Percentiles rank a stretch among this genome's conserved stretches.
These are phyloP conservation scores for Boletales sp. DNA, from an alignment of 768 basidiomycete genomes.

Conservation along the genomic window DNA sequence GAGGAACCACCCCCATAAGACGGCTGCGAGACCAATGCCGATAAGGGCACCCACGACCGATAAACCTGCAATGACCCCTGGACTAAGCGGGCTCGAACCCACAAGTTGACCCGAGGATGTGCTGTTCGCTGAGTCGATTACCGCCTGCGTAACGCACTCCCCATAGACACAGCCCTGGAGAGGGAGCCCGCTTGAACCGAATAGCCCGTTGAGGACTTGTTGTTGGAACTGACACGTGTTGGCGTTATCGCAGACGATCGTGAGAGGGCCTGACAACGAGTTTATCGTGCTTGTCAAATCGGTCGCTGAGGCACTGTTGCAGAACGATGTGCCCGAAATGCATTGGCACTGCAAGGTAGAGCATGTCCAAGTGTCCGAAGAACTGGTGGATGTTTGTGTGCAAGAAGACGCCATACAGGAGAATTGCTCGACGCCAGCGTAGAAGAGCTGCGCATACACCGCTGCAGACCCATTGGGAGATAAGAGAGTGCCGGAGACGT, in stretches of 20 bases:
- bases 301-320: slow-evolving; percentile 47
- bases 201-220: slow-evolving; percentile 56
- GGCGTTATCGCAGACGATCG: slow-evolving; percentile 61
- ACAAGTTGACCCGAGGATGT: slow-evolving; percentile 29
- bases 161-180: slow-evolving; percentile 78
- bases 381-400: slow-evolving; percentile 47
- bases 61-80: slow-evolving; percentile 88
- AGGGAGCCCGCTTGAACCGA: slow-evolving; percentile 70
- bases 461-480: slow-evolving; percentile 53
- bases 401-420: slow-evolving; percentile 75
- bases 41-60: slow-evolving; percentile 76
- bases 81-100: slow-evolving; percentile 49
- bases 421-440: slow-evolving; percentile 85
- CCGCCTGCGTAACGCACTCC: slow-evolving; percentile 81
- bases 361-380: slow-evolving; percentile 62
- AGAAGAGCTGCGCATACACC: slow-evolving; percentile 70
- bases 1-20: slow-evolving; percentile 57
- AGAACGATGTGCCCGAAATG: slow-evolving; percentile 65
- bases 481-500: slow-evolving; percentile 23
- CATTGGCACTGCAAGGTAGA: slow-evolving; percentile 74
- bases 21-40: slow-evolving; percentile 50
- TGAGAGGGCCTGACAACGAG: slow-evolving; percentile 58
- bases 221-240: slow-evolving; percentile 79
- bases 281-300: slow-evolving; percentile 65
- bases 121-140: slow-evolving; percentile 57